Percentiles rank a stretch among this genome's conserved stretches.
phyloP scores from a whole-genome alignment of 805 yeast genomes.

The Scheffersomyces stipitis region DNA sequence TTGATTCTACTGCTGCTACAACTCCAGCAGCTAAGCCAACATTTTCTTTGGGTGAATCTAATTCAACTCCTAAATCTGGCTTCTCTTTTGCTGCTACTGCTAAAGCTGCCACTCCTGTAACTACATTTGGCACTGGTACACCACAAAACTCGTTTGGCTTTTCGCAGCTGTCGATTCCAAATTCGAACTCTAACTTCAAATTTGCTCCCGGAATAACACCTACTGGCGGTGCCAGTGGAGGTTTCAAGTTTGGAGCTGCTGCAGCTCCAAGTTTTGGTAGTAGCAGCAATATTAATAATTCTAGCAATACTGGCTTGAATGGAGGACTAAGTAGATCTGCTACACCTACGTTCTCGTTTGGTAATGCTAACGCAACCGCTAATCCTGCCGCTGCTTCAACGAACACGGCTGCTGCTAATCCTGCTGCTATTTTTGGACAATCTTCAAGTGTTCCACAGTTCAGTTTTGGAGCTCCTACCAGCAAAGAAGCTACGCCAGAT shows the following conservation, averaged over 20 bases:
- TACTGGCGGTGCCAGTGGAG: conserved; percentile 2
- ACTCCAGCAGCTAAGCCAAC: conserved; percentile 7
- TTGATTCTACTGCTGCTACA: conserved; percentile 2
- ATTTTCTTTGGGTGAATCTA: conserved; percentile 13
- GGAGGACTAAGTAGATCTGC: neutral
- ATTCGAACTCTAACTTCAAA: conserved; percentile 5
- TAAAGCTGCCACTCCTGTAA: neutral
- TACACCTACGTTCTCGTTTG: conserved; percentile 2
- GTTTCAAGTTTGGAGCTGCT: conserved; percentile 1
- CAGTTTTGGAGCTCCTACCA: conserved; percentile 18
- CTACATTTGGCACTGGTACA: conserved; percentile 1
- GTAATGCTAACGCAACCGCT: neutral
- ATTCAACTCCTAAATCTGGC: conserved; percentile 7
- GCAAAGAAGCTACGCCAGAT: conserved; percentile 29
- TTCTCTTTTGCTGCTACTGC: conserved; percentile 12
- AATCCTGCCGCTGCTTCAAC: conserved; percentile 1
- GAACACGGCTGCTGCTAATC: neutral
- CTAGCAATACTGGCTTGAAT: neutral
- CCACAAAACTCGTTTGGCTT: neutral
- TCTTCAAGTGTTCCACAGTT: conserved; percentile 8
- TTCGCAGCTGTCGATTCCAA: neutral
- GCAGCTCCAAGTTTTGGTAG: conserved; percentile 1
- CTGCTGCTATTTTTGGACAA: conserved; percentile 7
- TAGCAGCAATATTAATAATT: neutral
- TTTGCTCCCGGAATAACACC: conserved; percentile 9